Percentiles rank a stretch among this genome's conserved stretches.
Evolutionary conservation across 139 green algal species (phyloP).

Genomic region (Micractinium conductrix): DNA sequence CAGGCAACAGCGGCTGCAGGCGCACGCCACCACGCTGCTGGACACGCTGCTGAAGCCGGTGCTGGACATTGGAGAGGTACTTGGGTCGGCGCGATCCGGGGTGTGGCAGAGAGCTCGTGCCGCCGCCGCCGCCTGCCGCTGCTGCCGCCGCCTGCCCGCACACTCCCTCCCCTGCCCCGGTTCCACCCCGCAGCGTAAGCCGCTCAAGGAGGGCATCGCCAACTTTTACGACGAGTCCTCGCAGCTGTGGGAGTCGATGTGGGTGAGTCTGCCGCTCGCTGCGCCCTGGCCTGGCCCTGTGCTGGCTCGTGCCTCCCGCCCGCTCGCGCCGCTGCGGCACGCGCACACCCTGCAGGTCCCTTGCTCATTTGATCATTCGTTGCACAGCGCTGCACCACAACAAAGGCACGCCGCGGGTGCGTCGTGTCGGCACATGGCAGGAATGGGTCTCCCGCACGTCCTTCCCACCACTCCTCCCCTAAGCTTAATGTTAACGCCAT

Average conservation of each 20-base stretch:
- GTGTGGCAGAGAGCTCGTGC: neutral
- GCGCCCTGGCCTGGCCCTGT: neutral
- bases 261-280: slow-evolving; percentile 40
- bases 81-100: neutral
- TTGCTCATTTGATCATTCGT: no score
- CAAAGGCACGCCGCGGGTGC: no score
- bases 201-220: slow-evolving; percentile 94
- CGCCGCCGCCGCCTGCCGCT: neutral
- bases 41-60: slow-evolving; percentile 35
- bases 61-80: slow-evolving; percentile 14
- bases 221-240: slow-evolving; percentile 94
- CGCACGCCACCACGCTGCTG: slow-evolving; percentile 25
- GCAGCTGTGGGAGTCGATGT: slow-evolving; percentile 93
- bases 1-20: neutral
- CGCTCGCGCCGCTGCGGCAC: neutral
- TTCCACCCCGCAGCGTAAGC: slow-evolving; percentile 43
- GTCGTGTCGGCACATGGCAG: no score
- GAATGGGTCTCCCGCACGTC: no score
- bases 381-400: no score
- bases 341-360: no score
- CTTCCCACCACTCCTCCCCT: neutral
- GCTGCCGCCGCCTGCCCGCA: neutral
- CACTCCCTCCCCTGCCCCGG: neutral
- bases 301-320: neutral
- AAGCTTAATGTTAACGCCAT: neutral